Percentiles rank a stretch among this genome's conserved stretches.
These are phyloP conservation scores for Candida mattraensis DNA, from an alignment of 805 yeast species.

Conservation along the genomic window DNA sequence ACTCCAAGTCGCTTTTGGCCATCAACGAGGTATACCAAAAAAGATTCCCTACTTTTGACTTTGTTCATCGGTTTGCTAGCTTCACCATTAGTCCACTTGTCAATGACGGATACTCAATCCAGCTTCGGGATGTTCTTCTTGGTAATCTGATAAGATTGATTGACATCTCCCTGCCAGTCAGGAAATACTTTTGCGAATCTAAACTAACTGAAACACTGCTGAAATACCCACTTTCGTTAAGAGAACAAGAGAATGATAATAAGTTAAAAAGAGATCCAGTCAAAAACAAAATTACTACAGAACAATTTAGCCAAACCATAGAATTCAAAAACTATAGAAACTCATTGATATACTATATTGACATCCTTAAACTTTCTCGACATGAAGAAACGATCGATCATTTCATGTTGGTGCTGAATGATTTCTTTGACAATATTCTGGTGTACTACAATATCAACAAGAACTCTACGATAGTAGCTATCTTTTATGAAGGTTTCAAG, in stretches of 20 bases:
- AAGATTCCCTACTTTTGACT: conserved; percentile 21
- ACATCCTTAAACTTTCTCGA: conserved; percentile 10
- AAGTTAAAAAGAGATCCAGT: conserved; percentile 14
- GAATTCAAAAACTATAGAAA: conserved; percentile 13
- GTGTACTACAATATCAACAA: conserved; percentile 11
- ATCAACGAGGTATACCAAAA: conserved; percentile 5
- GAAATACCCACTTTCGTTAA: conserved; percentile 14
- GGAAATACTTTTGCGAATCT: conserved; percentile 14
- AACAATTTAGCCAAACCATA: conserved; percentile 13
- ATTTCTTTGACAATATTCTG: conserved; percentile 14
- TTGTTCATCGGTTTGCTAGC: conserved; percentile 13
- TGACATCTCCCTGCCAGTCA: conserved; percentile 8
- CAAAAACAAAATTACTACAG: conserved; percentile 16
- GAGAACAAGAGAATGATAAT: conserved; percentile 10
- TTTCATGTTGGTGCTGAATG: conserved; percentile 11
- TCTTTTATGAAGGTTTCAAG: conserved; percentile 21
- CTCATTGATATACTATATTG: conserved; percentile 13
- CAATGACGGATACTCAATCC: conserved; percentile 8
- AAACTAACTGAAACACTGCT: conserved; percentile 16
- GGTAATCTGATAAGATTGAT: conserved; percentile 10
- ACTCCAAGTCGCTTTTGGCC: conserved; percentile 4
- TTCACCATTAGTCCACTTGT: conserved; percentile 6
- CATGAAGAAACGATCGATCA: conserved; percentile 11
- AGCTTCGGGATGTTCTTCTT: conserved; percentile 12
- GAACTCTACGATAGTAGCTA: conserved; percentile 10